Conservation (phyloP, 495 filamentous ascomycete genomes). For the Penicillium psychrofluorescens region DNA sequence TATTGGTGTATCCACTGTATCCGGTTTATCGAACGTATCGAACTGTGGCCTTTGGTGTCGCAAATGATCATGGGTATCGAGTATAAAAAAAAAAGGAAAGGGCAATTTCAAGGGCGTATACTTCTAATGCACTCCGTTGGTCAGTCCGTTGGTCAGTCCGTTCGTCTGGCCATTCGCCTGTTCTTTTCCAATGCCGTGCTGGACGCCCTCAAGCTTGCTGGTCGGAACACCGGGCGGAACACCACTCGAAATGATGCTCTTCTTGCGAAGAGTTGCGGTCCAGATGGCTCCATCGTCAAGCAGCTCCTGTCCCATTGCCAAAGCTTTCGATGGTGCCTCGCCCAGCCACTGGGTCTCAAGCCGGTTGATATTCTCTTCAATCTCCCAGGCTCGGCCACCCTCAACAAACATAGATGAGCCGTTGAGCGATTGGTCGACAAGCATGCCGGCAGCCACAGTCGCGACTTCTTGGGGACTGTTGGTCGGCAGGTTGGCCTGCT, state of each 20-base stretch:
- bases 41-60: background rate
- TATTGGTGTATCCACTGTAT: no score
- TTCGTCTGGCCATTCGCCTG: background rate
- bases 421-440: constrained; percentile 28
- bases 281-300: constrained; percentile 24
- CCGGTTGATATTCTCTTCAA: constrained; percentile 37
- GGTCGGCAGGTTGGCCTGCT: constrained; percentile 34
- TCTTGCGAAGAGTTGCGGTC: constrained; percentile 14
- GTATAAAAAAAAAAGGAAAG: background rate
- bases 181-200: constrained; percentile 3
- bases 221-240: constrained; percentile 16
- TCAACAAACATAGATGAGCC: constrained; percentile 41
- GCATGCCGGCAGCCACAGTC: constrained; percentile 29
- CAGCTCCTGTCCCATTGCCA: constrained; percentile 31
- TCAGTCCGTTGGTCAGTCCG: constrained; percentile 4
- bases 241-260: constrained; percentile 14
- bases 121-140: constrained; percentile 11
- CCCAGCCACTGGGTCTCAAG: constrained; percentile 39
- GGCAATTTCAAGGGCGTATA: background rate
- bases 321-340: constrained; percentile 25
- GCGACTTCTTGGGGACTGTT: constrained; percentile 40
- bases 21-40: no score
- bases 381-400: constrained; percentile 42
- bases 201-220: constrained; percentile 9
- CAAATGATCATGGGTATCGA: background rate